Base-by-base conservation (phyloP, 2,329 filamentous ascomycete species). In the Cytospora leucostoma region DNA sequence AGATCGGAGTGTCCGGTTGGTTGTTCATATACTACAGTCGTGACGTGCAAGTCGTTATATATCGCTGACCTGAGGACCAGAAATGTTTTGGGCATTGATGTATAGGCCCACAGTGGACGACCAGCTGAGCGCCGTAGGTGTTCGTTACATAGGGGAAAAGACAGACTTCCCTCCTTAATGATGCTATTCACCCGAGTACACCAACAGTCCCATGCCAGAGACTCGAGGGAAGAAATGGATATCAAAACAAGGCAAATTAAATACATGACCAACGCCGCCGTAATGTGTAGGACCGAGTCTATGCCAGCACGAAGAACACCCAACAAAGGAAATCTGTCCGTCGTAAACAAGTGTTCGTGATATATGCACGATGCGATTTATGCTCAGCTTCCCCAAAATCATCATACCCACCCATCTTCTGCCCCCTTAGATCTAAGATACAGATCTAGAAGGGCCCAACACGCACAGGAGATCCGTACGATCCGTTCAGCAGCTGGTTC, bases 401-500 rank as follows among this genome's bases (percentile, higher is more conserved):
- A 15, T 37, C 17, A 19, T 11, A 10, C 32, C 38, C 37, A 27
- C 12, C 38, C 10, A 27, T 12, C 49, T 52, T 50, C 53, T 13
- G 38, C 37, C 13, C n/a, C n/a, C 17, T 17, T n/a, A 40, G 12
- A n/a, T 5, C 15, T 4, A 8, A 38, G 10, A n/a, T 32, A n/a
- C 54, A n/a, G 35, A 12, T 32, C 72, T 83, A 87, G 82, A 82
- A 88, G 15, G 82, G 83, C n/a, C 86, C 86, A 63, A 88, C 86
- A 57, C 81, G 78, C 33, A 89, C 86, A 10, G 86, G 80, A 33
- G 84, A 77, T 38, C 84, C 82, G 66, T 86, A 88, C 4, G 81
- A 80, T 52, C 85, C 85, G 65, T 82, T 85, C 69, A 88, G 79
- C 35, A 89, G 76, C 72, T 88, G 85, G 71, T 85, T 84, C 35